Conservation (phyloP, 257 asterid species). For the Rehmannia glutinosa region DNA sequence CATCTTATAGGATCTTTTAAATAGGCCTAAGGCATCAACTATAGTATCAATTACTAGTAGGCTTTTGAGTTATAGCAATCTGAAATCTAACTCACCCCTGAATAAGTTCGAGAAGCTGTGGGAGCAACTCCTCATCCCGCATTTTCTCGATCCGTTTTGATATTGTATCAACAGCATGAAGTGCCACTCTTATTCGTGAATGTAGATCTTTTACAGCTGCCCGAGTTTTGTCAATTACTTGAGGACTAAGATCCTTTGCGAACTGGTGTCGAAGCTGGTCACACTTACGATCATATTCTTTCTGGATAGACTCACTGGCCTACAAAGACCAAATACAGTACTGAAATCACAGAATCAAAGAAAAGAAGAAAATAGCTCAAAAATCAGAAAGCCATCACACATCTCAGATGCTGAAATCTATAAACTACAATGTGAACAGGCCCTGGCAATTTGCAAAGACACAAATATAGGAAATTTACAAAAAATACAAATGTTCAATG, state of each 20-base stretch:
- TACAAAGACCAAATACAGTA: constrained; percentile 20
- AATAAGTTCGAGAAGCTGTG: constrained; percentile 83
- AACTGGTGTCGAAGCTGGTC: constrained; percentile 87
- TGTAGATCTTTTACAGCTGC: constrained; percentile 86
- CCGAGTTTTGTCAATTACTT: constrained; percentile 86
- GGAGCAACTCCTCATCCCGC: constrained; percentile 93
- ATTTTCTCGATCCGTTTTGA: constrained; percentile 91
- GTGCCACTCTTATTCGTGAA: constrained; percentile 85
- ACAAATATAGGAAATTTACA: no score
- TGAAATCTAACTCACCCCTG: constrained; percentile 66
- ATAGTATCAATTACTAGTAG: neutral
- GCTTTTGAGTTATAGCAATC: no score
- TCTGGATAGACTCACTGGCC: constrained; percentile 84
- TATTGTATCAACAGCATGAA: constrained; percentile 83
- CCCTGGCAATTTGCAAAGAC: no score
- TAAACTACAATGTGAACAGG: no score
- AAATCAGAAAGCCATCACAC: neutral
- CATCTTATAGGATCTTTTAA: no score
- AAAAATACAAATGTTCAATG: no score
- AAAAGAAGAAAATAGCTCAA: neutral
- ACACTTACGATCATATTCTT: constrained; percentile 74
- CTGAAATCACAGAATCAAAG: neutral
- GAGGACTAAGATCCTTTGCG: constrained; percentile 85
- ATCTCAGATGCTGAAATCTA: no score
- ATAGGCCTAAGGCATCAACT: neutral